Evolutionary conservation across 192 early-diverging fungal genomes (phyloP).

Genomic region (Phycomyces blakesleeanus): DNA sequence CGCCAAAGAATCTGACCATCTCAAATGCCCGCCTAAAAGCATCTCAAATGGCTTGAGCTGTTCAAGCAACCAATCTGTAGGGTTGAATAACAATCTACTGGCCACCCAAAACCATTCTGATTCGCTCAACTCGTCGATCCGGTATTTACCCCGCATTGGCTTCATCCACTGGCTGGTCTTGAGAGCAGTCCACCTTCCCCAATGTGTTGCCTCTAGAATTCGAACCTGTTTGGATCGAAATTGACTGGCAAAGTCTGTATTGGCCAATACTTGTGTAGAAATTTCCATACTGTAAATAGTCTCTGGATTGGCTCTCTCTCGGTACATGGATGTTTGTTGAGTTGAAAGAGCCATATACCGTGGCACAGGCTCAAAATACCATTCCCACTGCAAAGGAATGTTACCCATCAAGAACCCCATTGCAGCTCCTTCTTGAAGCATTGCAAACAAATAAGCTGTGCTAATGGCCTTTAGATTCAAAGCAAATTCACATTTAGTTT

Average conservation of each 20-base stretch:
- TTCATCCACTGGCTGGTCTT: not conserved
- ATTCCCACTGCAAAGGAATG: conserved; percentile 18
- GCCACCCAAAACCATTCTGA: conserved; percentile 34
- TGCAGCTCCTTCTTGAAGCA: conserved; percentile 25
- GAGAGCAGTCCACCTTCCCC: conserved; percentile 1
- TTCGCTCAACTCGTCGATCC: conserved; percentile 1
- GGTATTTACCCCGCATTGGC: conserved; percentile 6
- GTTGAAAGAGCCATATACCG: conserved; percentile 18
- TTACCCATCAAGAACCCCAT: conserved; percentile 17
- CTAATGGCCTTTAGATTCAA: conserved; percentile 12
- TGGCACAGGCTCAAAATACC: conserved; percentile 25
- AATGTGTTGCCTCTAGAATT: conserved; percentile 12
- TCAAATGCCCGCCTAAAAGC: conserved; percentile 20
- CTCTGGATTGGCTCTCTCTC: conserved; percentile 1
- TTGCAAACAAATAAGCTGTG: conserved; percentile 21
- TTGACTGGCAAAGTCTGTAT: too few species aligned
- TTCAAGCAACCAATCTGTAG: conserved; percentile 20
- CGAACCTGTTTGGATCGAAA: not conserved
- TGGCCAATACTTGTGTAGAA: too few species aligned
- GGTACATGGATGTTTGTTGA: conserved; percentile 23
- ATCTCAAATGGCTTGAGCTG: conserved; percentile 15
- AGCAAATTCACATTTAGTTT: too few species aligned
- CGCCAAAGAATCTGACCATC: conserved; percentile 10
- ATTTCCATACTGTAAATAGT: not conserved
- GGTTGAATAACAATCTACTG: conserved; percentile 22